These are phyloP conservation scores for Exserohilum rostratum DNA, from an alignment of 2,329 filamentous ascomycete genomes.

Conservation along the genomic window DNA sequence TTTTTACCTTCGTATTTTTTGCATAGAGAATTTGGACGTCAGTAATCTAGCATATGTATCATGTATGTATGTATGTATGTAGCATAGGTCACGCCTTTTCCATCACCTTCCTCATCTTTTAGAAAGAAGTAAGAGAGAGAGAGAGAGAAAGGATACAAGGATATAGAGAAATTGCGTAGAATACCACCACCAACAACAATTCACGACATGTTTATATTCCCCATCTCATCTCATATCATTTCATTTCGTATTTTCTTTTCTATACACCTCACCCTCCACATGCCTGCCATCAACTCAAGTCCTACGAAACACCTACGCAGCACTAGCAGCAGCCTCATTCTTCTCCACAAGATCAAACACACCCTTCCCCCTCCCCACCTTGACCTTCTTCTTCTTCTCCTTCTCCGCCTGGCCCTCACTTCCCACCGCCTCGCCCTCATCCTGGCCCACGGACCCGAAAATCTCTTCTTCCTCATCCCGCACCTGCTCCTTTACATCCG, in stretches of 20 bases:
- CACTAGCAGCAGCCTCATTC: conserved; percentile 56
- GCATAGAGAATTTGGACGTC: no score
- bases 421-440: conserved; percentile 45
- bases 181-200: no score
- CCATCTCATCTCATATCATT: no score
- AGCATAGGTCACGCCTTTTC: no score
- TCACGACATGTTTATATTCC: no score
- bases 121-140: no score
- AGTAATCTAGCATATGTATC: no score
- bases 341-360: conserved; percentile 80
- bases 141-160: not conserved
- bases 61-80: no score
- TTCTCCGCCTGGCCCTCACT: conserved; percentile 46
- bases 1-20: not conserved
- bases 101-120: no score
- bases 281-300: not conserved
- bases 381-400: conserved; percentile 67
- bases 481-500: conserved; percentile 62
- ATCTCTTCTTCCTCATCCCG: conserved; percentile 45
- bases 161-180: no score
- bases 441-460: conserved; percentile 42
- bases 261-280: not conserved
- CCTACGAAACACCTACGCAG: not conserved
- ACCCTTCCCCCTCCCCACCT: conserved; percentile 79
- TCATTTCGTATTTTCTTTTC: not conserved